Evolutionary conservation across 2,329 filamentous ascomycete species (phyloP), one percentile per base, ranked within the genome.

Genomic region (Calonectria leucothoes): DNA sequence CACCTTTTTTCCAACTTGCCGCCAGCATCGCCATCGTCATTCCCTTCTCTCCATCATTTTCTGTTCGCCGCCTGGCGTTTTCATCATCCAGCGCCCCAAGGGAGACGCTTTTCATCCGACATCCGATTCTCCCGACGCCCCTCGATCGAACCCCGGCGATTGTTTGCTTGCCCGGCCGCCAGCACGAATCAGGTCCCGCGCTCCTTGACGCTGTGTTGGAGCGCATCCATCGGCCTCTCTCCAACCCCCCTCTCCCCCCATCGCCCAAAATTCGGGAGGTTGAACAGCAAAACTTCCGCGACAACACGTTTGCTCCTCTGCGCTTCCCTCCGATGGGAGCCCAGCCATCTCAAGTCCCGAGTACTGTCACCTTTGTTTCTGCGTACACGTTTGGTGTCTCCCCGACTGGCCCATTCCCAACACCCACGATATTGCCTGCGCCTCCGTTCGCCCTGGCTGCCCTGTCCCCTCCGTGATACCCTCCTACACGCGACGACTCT

Each of bases 341-440:
- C 86, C 86, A 87, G 85, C 87, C 86, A 86, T 87, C 83, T 81
- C 79, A 80, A 82, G 81, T 78, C 81, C 82, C 83, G 84, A 84
- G 73, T 71, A 78, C 81, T 78, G 83, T 78, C 78, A 73, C 76
- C 78, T 79, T 81, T 78, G 78, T 81, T 82, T 78, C 80, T 81
- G 78, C 77, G 70, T 78, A 74, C 77, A 76, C 75, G 74, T 73
- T 75, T 80, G 74, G 78, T 75, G 72, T 77, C 73, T 69, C 67
- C 70, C 66, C 73, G 67, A 75, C 74, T 67, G 71, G 69, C 61
- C 67, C 57, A 37, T 63, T 71, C 52, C 72, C 70, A 69, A 70
- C 57, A 27, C 45, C 17, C 55, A 48, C 42, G 55, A 42, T 33
- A 20, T 51, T 33, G 57, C n/a, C 59, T 31, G 59, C 39, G 55